phyloP scores from a whole-genome alignment of 306 rosid genomes.

The Gynostemma pentaphyllum region DNA sequence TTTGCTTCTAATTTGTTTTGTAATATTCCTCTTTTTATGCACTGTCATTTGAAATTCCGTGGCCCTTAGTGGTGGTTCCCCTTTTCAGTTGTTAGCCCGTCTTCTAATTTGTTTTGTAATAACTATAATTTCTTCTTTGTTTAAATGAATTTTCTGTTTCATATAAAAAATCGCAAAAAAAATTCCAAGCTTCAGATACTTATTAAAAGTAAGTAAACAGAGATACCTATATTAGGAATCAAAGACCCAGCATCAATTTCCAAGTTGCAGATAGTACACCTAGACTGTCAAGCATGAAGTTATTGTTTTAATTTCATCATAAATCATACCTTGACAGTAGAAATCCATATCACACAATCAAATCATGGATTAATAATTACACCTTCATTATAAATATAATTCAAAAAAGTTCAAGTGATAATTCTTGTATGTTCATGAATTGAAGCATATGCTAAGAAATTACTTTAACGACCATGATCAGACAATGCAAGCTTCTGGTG shows the following conservation, averaged over 20 bases:
- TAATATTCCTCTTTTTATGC: too few relatives aligned
- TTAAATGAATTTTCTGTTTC: too few relatives aligned
- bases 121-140: too few relatives aligned
- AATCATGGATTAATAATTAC: constrained; percentile 9
- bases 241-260: constrained; percentile 66
- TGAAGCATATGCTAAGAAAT: not conserved
- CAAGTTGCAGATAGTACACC: constrained; percentile 74
- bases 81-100: too few relatives aligned
- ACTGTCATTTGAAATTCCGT: too few relatives aligned
- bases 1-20: too few relatives aligned
- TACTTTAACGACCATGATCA: not conserved
- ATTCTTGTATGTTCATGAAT: not conserved
- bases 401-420: not conserved
- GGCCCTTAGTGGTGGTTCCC: too few relatives aligned
- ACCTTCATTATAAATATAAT: not conserved
- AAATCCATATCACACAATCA: constrained; percentile 19
- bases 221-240: constrained; percentile 78
- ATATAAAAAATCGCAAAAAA: too few relatives aligned
- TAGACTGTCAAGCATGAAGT: constrained; percentile 56
- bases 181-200: too few relatives aligned
- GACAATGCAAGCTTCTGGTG: not conserved
- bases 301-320: constrained; percentile 30
- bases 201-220: constrained; percentile 7
- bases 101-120: too few relatives aligned
- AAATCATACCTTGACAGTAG: constrained; percentile 20